Evolutionary conservation across 2,329 filamentous ascomycete genomes (phyloP).

Genomic region (Botrytis byssoidea): DNA sequence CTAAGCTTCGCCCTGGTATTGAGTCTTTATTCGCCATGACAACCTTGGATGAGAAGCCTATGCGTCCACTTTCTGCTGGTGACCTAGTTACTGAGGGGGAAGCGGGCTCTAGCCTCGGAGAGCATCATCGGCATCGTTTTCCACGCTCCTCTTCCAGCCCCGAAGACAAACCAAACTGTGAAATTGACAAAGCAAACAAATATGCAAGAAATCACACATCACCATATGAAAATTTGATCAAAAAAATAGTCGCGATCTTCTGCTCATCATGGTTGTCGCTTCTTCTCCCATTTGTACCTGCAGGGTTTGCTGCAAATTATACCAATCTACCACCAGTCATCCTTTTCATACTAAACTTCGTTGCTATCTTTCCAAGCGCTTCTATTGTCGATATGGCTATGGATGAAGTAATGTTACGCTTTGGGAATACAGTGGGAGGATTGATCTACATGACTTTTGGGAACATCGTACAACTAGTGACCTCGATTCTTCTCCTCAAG

Average conservation of each 20-base stretch:
- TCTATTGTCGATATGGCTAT: slow-evolving; percentile 83
- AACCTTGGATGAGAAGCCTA: not conserved
- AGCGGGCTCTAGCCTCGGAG: not conserved
- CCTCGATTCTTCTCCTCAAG: slow-evolving; percentile 1
- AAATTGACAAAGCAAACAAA: too few relatives aligned
- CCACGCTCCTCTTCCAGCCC: not conserved
- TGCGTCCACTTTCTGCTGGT: not conserved
- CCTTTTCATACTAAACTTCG: slow-evolving; percentile 83
- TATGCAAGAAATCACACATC: not conserved
- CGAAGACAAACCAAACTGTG: not conserved
- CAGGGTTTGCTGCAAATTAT: slow-evolving; percentile 72
- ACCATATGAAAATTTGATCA: not conserved
- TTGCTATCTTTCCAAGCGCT: slow-evolving; percentile 84
- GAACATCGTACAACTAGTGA: slow-evolving; percentile 66
- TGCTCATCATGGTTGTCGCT: slow-evolving; percentile 83
- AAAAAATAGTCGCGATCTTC: slow-evolving; percentile 48
- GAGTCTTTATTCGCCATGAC: not conserved
- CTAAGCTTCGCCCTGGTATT: not conserved
- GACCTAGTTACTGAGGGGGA: not conserved
- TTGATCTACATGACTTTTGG: slow-evolving; percentile 80
- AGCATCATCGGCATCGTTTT: not conserved
- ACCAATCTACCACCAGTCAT: slow-evolving; percentile 55
- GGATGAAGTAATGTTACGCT: slow-evolving; percentile 76
- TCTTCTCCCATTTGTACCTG: slow-evolving; percentile 70
- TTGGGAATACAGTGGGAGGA: slow-evolving; percentile 79